Base-by-base conservation (phyloP, 371 early-diverging fungal genomes). In the Mucor ambiguus region DNA sequence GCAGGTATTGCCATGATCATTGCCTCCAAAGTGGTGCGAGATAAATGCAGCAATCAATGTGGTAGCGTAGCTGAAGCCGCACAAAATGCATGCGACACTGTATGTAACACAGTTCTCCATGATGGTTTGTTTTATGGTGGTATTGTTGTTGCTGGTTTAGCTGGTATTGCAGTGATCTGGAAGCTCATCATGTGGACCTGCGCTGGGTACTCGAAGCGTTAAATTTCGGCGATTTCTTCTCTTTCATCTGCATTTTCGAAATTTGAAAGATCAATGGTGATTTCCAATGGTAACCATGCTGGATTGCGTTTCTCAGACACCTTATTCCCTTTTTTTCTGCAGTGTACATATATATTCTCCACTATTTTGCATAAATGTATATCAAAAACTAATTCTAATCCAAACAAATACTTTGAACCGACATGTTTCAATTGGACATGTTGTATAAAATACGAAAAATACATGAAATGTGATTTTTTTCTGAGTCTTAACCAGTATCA, bases 61-160 rank as follows among this genome's bases (percentile, higher is more conserved):
- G 29, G 24, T 3, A 33, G 41, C n/a, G 20, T 64, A 11, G 24
- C 52, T 14, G 56, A 65, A 6, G 20, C 35, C 37, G 65, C 41
- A 26, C 61, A 62, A 24, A 46, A 38, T 37, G 60, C 69, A 14
- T 74, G 74, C 58, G 59, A 32, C 12, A 66, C 69, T 11, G 4
- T 72, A 10, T 77, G 77, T 63, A 69, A 56, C 55, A 67, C 58
- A 24, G 72, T 77, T 8, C 55, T 74, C 22, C 72, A 77, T 58
- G 68, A 77, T 60, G 77, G 58, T n/a, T 20, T 78, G 60, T 63
- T 78, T 7, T 78, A 78, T 48, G 73, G 78, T 63, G 78, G 78
- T 44, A 64, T 67, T 41, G 78, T 55, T 29, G 76, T 78, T 12
- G 69, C 78, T 6, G 68, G 62, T 18, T 43, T 78, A 28, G 75